Percentiles rank a stretch among this genome's conserved stretches.
phyloP scores from a whole-genome alignment of 495 filamentous ascomycete genomes.

The Talaromyces adpressus region DNA sequence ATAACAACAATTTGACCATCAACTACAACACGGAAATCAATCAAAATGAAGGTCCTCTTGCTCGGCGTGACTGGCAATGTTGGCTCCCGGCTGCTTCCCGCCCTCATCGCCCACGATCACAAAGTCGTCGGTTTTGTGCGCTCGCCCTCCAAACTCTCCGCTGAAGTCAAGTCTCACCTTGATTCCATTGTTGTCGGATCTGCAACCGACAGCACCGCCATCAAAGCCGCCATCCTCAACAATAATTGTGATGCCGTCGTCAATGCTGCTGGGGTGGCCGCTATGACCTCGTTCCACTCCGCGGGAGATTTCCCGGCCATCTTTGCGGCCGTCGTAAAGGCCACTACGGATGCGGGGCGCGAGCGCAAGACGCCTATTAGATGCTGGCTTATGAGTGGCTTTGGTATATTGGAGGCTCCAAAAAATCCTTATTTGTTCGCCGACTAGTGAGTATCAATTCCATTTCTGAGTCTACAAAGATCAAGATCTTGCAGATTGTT shows the following conservation, averaged over 20 bases:
- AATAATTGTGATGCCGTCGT: slow-evolving; percentile 32
- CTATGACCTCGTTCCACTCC: slow-evolving; percentile 19
- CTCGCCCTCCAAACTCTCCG: slow-evolving; percentile 25
- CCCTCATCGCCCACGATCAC: slow-evolving; percentile 32
- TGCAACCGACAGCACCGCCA: slow-evolving; percentile 24
- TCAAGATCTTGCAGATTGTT: too few relatives aligned
- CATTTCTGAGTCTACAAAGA: not conserved
- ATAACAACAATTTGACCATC: not conserved
- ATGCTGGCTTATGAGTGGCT: slow-evolving; percentile 23
- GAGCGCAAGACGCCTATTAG: slow-evolving; percentile 20
- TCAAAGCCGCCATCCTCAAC: slow-evolving; percentile 24
- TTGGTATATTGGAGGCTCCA: slow-evolving; percentile 19
- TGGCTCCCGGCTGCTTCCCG: slow-evolving; percentile 29
- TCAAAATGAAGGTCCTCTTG: slow-evolving; percentile 34
- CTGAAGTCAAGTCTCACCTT: slow-evolving; percentile 13
- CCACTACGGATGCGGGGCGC: slow-evolving; percentile 18
- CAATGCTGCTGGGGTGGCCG: slow-evolving; percentile 27
- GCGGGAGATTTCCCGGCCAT: slow-evolving; percentile 18
- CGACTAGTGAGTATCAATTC: slow-evolving; percentile 21
- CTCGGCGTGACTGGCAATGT: slow-evolving; percentile 37
- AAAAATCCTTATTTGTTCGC: slow-evolving; percentile 13
- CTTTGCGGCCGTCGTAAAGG: slow-evolving; percentile 20
- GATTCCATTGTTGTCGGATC: slow-evolving; percentile 27
- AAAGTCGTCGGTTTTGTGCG: slow-evolving; percentile 31
- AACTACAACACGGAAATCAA: not conserved